phyloP scores from a whole-genome alignment of 306 rosid species.

The Fragaria nilgerrensis region DNA sequence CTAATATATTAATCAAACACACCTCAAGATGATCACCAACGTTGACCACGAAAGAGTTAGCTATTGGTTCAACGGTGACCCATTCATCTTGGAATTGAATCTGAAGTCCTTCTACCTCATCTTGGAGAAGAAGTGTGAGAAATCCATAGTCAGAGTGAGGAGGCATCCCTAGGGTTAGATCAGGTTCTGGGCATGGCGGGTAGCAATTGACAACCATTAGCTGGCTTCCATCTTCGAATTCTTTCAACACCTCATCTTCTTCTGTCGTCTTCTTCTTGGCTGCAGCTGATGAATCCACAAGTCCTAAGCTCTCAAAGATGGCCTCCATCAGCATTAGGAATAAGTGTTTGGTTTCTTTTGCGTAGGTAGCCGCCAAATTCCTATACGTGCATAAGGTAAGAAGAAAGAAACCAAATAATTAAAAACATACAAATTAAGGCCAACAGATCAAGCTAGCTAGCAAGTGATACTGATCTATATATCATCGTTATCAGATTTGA shows the following conservation, averaged over 20 bases:
- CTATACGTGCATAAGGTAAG: constrained; percentile 21
- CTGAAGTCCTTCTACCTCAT: constrained; percentile 75
- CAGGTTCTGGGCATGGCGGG: constrained; percentile 89
- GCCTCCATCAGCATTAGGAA: constrained; percentile 59
- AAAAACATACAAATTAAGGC: not conserved
- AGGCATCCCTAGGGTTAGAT: constrained; percentile 87
- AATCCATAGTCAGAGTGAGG: constrained; percentile 95
- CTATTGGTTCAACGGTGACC: constrained; percentile 74
- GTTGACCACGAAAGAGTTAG: constrained; percentile 73
- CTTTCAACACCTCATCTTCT: constrained; percentile 39
- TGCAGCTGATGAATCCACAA: constrained; percentile 25
- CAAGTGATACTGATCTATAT: not conserved
- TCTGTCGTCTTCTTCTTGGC: constrained; percentile 18
- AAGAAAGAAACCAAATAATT: not conserved
- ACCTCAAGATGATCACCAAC: constrained; percentile 98
- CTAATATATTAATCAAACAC: not conserved
- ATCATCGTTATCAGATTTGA: not conserved
- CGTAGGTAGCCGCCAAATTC: constrained; percentile 57
- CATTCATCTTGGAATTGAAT: constrained; percentile 59
- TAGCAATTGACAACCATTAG: constrained; percentile 76
- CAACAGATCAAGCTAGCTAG: not conserved
- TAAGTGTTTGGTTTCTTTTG: constrained; percentile 51
- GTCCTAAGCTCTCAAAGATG: constrained; percentile 65
- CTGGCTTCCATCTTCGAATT: constrained; percentile 77
- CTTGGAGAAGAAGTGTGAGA: constrained; percentile 85